Base-by-base conservation (phyloP, 108 stramenopile genomes). In the Skeletonema grethae region DNA sequence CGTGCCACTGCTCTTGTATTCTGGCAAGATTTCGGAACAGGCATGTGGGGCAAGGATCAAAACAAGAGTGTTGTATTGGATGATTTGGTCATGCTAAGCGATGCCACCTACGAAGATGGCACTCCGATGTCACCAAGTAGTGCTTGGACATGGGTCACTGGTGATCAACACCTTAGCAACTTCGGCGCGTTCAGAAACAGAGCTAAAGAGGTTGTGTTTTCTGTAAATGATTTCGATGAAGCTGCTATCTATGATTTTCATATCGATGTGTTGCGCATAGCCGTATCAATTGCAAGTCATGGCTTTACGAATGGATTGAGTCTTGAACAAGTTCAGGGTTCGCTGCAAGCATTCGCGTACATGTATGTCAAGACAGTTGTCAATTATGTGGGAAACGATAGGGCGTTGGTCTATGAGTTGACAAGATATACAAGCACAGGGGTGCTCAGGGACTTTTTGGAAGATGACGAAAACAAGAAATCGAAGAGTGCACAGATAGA, bases 191-290 rank as follows among this genome's bases (percentile, higher is more conserved):
- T 78, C 78, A 55, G 64, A 50, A 87, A 86, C 72, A 70, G 86
- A 15, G 70, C 66, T 7, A 82, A 82, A 5, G 82, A 89, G 10
- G 84, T 89, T 8, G 86, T 89, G 7, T 86, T 81, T 53, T 82
- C 82, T 0, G 82, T 89, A 18, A 89, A 86, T 81, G 88, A 89
- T 67, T 89, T 89, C 75, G 88, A 89, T 57, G 83, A 88, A 56
- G 85, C 82, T 1, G 85, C 86, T 16, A 87, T 89, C 46, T 89
- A 78, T 69, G 86, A 89, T 63, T 89, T 88, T 72, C 86, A 85
- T 38, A 35, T 87, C 9, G 88, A 89, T 59, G 84, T 89, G 5
- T 48, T 86, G 16, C 84, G 88, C 2, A 71, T 85, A 36, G 84
- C 85, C 10, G 88, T 89, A 0, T 84, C 82, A 15, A 76, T 87